A percentile compares a stretch with the other conserved stretches of the same genome.
Evolutionary conservation across 768 basidiomycete genomes (phyloP).

Genomic region (Suillus variegatus): DNA sequence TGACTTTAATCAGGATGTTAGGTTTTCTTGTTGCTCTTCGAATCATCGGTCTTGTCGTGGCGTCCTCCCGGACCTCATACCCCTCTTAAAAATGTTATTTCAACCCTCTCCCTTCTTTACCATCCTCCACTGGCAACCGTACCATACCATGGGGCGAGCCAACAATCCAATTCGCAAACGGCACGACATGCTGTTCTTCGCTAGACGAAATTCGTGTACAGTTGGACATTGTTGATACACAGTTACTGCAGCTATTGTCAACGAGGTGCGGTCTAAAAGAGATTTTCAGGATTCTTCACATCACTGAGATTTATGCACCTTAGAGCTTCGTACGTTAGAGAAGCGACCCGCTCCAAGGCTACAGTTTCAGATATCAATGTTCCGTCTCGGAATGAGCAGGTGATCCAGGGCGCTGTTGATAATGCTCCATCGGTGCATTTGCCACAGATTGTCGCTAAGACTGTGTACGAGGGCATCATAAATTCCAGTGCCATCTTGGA

Average conservation of each 20-base stretch:
- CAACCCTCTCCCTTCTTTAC: constrained; percentile 14
- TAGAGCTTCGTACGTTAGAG: constrained; percentile 24
- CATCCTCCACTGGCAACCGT: constrained; percentile 19
- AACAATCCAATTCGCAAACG: constrained; percentile 18
- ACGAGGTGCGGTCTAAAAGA: constrained; percentile 12
- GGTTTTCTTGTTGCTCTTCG: neutral
- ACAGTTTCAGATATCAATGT: constrained; percentile 14
- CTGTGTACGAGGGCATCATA: constrained; percentile 21
- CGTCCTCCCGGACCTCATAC: neutral
- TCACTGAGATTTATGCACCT: neutral
- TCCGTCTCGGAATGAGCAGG: constrained; percentile 17
- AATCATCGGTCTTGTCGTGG: neutral
- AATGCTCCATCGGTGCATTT: constrained; percentile 19
- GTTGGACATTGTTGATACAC: constrained; percentile 19
- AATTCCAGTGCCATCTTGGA: constrained; percentile 24
- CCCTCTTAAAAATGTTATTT: constrained; percentile 19
- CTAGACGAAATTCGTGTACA: constrained; percentile 20
- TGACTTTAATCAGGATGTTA: neutral
- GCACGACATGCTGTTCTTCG: constrained; percentile 27
- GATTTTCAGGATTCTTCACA: neutral
- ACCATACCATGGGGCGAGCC: constrained; percentile 25
- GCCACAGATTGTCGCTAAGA: constrained; percentile 24
- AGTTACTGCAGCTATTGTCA: constrained; percentile 21
- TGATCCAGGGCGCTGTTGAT: constrained; percentile 22
- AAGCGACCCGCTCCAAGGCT: constrained; percentile 27